phyloP scores from a whole-genome alignment of 257 asterid species.

The Salvia miltiorrhiza region DNA sequence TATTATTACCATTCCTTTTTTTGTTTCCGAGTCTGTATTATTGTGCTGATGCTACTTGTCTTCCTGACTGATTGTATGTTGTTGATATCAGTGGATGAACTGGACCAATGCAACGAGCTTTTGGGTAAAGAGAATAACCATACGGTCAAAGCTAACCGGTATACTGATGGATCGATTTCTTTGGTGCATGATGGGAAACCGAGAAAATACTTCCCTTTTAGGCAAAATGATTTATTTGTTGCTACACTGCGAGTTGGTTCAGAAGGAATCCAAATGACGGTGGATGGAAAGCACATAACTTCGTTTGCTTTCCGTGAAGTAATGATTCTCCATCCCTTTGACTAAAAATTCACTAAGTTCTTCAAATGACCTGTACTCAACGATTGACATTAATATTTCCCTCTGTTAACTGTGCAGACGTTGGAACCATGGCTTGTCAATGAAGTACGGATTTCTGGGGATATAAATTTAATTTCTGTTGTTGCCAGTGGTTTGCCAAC shows the following conservation, averaged over 20 bases:
- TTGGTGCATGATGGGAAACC: conserved; percentile 59
- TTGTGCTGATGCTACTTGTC: not conserved
- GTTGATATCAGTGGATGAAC: conserved; percentile 72
- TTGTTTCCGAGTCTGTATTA: not conserved
- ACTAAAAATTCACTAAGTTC: not conserved
- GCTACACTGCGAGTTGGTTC: conserved; percentile 89
- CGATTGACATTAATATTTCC: not conserved
- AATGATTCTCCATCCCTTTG: conserved; percentile 29
- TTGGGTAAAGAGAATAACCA: conserved; percentile 71
- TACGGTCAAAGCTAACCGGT: conserved; percentile 33
- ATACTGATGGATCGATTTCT: conserved; percentile 39
- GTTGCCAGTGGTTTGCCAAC: conserved; percentile 96
- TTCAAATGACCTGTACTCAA: conserved; percentile 1
- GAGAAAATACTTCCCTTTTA: conserved; percentile 78
- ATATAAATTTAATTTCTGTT: conserved; percentile 68
- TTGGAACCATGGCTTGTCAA: conserved; percentile 97
- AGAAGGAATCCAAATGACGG: conserved; percentile 97
- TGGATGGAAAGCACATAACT: conserved; percentile 93
- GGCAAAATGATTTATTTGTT: conserved; percentile 79
- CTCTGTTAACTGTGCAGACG: conserved; percentile 45
- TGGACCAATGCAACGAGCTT: conserved; percentile 77
- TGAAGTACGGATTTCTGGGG: conserved; percentile 86
- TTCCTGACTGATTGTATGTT: conserved; percentile 10
- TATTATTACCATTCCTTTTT: not conserved
- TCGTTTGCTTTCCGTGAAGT: conserved; percentile 94